A percentile compares a stretch with the other conserved stretches of the same genome.
Evolutionary conservation across 176 grass and related monocot genomes (phyloP).

Genomic region (Puccinellia tenuiflora): DNA sequence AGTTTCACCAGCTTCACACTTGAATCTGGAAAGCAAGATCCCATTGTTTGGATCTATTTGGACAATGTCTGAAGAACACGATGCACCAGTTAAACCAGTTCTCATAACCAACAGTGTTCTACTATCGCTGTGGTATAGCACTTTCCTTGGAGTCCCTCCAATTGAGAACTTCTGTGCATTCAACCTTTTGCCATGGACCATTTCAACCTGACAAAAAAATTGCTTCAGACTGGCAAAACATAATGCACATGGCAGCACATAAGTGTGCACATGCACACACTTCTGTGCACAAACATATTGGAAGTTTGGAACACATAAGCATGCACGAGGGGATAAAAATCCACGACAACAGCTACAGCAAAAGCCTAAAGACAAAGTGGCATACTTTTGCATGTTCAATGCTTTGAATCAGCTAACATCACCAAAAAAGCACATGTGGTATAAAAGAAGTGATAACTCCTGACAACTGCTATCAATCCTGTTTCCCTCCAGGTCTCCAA

Average conservation of each 20-base stretch:
- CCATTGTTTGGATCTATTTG: constrained; percentile 85
- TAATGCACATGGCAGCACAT: constrained; percentile 5
- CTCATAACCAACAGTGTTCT: constrained; percentile 80
- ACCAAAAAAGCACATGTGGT: background rate
- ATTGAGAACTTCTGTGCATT: constrained; percentile 90
- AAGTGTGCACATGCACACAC: background rate
- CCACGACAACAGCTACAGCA: background rate
- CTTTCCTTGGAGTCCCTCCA: constrained; percentile 86
- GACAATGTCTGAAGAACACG: constrained; percentile 85
- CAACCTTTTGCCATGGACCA: constrained; percentile 87
- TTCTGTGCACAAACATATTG: background rate
- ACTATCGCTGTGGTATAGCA: constrained; percentile 86
- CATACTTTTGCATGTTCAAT: background rate
- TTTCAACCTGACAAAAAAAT: constrained; percentile 72
- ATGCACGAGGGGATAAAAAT: background rate
- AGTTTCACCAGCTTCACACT: constrained; percentile 86
- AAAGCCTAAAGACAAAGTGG: background rate
- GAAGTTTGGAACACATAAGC: background rate
- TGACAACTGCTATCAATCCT: background rate
- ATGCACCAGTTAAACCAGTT: constrained; percentile 57
- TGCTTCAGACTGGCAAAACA: background rate
- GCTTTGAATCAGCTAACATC: background rate
- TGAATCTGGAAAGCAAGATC: constrained; percentile 76
- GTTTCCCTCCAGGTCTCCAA: background rate
- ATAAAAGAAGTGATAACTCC: background rate